These are phyloP conservation scores for Pontederia crassipes DNA, from an alignment of 176 grass and related monocot species.

Conservation along the genomic window DNA sequence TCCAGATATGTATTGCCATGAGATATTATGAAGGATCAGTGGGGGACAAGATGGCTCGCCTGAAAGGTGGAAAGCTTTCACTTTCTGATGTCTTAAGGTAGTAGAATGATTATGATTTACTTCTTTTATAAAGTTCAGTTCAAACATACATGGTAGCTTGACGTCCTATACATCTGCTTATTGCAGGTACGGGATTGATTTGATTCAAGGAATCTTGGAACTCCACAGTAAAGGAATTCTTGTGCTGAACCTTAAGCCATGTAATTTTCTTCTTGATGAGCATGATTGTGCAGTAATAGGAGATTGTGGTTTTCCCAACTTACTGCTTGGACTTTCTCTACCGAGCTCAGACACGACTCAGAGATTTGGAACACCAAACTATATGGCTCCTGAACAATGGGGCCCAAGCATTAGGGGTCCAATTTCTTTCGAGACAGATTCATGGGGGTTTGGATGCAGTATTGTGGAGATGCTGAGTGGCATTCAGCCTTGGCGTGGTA, in stretches of 20 bases:
- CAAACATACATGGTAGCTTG: too few species aligned
- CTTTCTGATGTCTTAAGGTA: conserved; percentile 86
- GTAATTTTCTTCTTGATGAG: conserved; percentile 74
- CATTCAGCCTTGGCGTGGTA: conserved; percentile 68
- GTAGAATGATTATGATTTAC: too few species aligned
- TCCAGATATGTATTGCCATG: conserved; percentile 87
- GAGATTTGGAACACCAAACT: conserved; percentile 80
- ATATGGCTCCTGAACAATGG: conserved; percentile 98
- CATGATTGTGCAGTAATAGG: conserved; percentile 52
- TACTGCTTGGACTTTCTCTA: conserved; percentile 60
- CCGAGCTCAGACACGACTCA: conserved; percentile 60
- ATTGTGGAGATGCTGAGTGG: conserved; percentile 95
- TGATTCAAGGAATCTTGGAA: conserved; percentile 65
- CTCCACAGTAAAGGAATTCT: conserved; percentile 67
- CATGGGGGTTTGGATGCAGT: conserved; percentile 89
- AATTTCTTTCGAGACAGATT: conserved; percentile 73
- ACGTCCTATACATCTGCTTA: conserved; percentile 6
- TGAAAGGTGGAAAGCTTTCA: conserved; percentile 76
- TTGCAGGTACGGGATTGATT: conserved; percentile 70
- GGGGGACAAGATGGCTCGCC: conserved; percentile 75
- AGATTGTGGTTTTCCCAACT: conserved; percentile 78
- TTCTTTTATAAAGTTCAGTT: too few species aligned
- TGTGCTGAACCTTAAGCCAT: conserved; percentile 81
- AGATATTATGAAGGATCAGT: conserved; percentile 97
- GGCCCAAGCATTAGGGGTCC: conserved; percentile 72